These are phyloP conservation scores for Angomonas desouzai DNA, from an alignment of 208 protist species.

Conservation along the genomic window DNA sequence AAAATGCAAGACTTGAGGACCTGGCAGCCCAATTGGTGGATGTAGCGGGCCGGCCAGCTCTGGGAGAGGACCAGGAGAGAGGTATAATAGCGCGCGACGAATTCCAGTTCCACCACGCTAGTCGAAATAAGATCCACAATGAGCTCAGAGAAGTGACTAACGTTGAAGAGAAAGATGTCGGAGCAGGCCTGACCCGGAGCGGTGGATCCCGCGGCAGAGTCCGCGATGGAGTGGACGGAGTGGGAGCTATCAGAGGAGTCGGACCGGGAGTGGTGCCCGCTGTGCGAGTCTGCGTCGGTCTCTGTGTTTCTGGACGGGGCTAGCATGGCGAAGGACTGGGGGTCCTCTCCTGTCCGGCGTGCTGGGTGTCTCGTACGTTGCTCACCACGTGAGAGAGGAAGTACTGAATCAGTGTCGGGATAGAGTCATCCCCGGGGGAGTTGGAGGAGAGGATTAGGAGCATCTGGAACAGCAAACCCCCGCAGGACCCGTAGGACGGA, in stretches of 20 bases:
- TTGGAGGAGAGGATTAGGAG: slow-evolving; percentile 55
- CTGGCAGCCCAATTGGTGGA: slow-evolving; percentile 65
- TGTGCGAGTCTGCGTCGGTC: background rate
- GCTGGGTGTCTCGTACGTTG: slow-evolving; percentile 7
- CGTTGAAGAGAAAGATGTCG: slow-evolving; percentile 78
- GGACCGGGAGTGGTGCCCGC: slow-evolving; percentile 1
- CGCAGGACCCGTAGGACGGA: slow-evolving; percentile 68
- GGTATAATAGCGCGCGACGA: slow-evolving; percentile 51
- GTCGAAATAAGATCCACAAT: slow-evolving; percentile 80
- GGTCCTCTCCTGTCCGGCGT: background rate
- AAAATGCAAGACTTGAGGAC: slow-evolving; percentile 69
- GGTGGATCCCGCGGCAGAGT: background rate
- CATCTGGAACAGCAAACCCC: slow-evolving; percentile 77
- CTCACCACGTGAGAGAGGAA: slow-evolving; percentile 56
- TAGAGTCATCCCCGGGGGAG: slow-evolving; percentile 33
- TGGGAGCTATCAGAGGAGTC: slow-evolving; percentile 71
- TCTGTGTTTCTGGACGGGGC: background rate
- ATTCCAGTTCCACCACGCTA: slow-evolving; percentile 70
- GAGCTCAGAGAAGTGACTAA: slow-evolving; percentile 70
- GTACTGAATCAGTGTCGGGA: slow-evolving; percentile 54
- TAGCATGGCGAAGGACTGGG: background rate
- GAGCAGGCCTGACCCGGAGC: slow-evolving; percentile 4
- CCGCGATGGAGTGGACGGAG: background rate
- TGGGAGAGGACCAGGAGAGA: slow-evolving; percentile 43
- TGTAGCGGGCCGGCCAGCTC: slow-evolving; percentile 50